phyloP scores from a whole-genome alignment of 495 filamentous ascomycete genomes.

The Annulohypoxylon stygium region DNA sequence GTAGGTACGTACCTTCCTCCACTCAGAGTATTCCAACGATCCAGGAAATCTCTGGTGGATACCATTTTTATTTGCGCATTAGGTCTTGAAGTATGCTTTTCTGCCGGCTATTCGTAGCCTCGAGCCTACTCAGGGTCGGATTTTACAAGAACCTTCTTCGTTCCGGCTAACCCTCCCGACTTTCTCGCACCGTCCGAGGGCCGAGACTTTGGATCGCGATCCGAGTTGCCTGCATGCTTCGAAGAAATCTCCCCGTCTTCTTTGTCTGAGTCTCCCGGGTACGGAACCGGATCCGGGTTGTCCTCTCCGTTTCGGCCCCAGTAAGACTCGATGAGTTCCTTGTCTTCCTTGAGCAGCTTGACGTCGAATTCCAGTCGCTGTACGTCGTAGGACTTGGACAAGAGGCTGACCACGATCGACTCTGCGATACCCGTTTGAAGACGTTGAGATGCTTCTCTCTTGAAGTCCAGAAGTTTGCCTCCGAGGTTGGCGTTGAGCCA shows the following conservation, averaged over 20 bases:
- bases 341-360: background rate
- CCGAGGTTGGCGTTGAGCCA: conserved; percentile 25
- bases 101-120: background rate
- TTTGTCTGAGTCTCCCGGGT: background rate
- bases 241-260: background rate
- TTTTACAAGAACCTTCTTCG: background rate
- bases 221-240: background rate
- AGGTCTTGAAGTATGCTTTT: background rate
- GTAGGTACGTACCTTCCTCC: background rate
- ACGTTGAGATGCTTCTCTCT: background rate
- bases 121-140: background rate
- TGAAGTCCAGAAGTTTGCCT: conserved; percentile 18
- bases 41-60: background rate
- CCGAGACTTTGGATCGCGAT: background rate
- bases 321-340: background rate
- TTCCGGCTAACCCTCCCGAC: too few relatives aligned
- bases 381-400: background rate
- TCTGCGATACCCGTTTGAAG: background rate
- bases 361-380: background rate
- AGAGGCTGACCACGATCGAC: background rate
- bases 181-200: too few relatives aligned
- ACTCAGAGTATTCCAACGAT: background rate
- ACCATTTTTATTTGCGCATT: background rate
- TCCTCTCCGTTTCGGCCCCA: background rate
- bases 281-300: background rate